Base-by-base conservation (phyloP, 192 early-diverging fungal genomes). In the Coemansia sp. region DNA sequence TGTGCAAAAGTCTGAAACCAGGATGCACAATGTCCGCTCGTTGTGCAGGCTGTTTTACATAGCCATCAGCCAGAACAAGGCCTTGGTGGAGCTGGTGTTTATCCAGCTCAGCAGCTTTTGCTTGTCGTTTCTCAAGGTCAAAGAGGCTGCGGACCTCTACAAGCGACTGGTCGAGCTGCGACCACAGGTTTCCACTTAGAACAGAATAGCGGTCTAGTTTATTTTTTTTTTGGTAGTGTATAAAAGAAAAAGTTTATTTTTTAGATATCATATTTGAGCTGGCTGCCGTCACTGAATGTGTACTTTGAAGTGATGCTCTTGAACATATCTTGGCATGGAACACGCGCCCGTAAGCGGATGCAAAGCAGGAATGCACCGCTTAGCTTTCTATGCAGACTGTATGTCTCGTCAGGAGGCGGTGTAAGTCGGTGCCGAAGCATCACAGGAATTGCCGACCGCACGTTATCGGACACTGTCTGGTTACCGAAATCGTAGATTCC, bases 371-470 rank as follows among this genome's bases (percentile, higher is more conserved):
- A 97, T 0, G 91, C 92, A 1, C 97, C 95, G 20, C 91, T 92
- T 48, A 99, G 85, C 71, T 97, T 99, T 36, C 94, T 85, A 64
- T 99, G 97, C 73, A 97, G 76, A 14, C 92, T 92, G 76, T 99
- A 99, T 5, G 93, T 94, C 73, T 96, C 95, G 64, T 99, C 97
- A n/a, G 97, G 97, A 5, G 97, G 97, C 12, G 97, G 97, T 6
- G 93, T 96, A 32, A 99, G 73, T 25, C 97, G 80, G 64, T 99
- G 90, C 52, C 88, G 84, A 58, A 99, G 85, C 97, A 99, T 99
- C 7, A 92, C 86, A 1, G 97, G 97, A 65, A 99, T 99, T 8
- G 90, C 87, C 32, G 88, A 89, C 30, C 92, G 89, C 25, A 99
- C 92, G 5, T 88, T 83, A 33, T 77, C 71, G 5, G 96, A 94